phyloP scores from a whole-genome alignment of 306 rosid genomes.

The Luffa acutangula region DNA sequence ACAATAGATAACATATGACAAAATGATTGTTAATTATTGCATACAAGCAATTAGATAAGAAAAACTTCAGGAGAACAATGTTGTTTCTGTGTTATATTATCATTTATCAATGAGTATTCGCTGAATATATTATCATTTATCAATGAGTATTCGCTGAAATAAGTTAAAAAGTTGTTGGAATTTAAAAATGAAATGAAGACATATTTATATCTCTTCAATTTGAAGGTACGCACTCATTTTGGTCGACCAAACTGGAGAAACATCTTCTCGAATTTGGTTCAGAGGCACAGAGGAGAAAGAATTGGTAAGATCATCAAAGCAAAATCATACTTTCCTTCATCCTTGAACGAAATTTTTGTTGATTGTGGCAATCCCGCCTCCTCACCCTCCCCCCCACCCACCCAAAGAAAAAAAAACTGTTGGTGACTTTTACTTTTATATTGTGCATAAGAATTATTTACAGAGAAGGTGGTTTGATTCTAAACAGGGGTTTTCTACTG shows the following conservation, averaged over 20 bases:
- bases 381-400: background rate
- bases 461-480: constrained; percentile 11
- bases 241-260: constrained; percentile 64
- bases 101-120: background rate
- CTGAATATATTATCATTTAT: no score
- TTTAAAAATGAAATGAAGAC: background rate
- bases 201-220: background rate
- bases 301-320: constrained; percentile 46
- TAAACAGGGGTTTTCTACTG: constrained; percentile 76
- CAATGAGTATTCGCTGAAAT: background rate
- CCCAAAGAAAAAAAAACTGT: background rate
- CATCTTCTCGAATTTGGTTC: constrained; percentile 65
- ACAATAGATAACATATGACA: background rate
- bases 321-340: background rate
- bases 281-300: constrained; percentile 50
- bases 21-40: background rate
- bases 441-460: constrained; percentile 4
- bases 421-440: background rate
- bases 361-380: background rate
- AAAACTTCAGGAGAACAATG: background rate
- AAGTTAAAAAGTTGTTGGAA: background rate
- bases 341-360: background rate
- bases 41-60: background rate
- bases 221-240: constrained; percentile 70
- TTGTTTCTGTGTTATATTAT: background rate